These are phyloP conservation scores for Annulohypoxylon bovei DNA, from an alignment of 495 filamentous ascomycete species.

Conservation along the genomic window DNA sequence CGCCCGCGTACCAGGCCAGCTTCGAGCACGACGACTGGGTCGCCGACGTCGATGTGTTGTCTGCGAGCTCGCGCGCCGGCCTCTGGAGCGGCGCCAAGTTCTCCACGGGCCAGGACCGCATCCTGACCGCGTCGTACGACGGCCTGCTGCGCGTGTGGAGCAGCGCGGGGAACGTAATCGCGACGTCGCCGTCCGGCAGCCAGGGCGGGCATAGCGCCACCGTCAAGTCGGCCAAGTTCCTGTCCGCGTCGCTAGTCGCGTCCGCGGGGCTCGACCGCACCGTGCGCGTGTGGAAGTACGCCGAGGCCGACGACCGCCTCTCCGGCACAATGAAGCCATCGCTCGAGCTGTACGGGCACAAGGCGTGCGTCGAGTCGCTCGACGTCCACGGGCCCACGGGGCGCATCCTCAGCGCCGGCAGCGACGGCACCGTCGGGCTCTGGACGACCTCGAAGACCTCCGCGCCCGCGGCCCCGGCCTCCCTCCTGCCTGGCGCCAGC, in stretches of 20 bases:
- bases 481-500: slow-evolving; percentile 69
- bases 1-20: slow-evolving; percentile 82
- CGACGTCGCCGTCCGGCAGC: slow-evolving; percentile 69
- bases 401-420: slow-evolving; percentile 82
- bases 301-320: slow-evolving; percentile 67
- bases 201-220: slow-evolving; percentile 77
- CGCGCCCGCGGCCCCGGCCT: slow-evolving; percentile 73
- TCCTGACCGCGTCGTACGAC: slow-evolving; percentile 91
- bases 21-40: slow-evolving; percentile 99
- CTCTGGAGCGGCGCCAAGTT: slow-evolving; percentile 60
- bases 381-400: slow-evolving; percentile 79
- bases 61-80: slow-evolving; percentile 68
- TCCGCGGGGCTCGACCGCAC: slow-evolving; percentile 85
- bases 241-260: slow-evolving; percentile 77
- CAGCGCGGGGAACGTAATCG: slow-evolving; percentile 78
- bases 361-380: slow-evolving; percentile 74
- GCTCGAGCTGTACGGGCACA: slow-evolving; percentile 90
- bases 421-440: slow-evolving; percentile 81
- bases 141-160: slow-evolving; percentile 90
- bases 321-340: slow-evolving; percentile 73
- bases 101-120: slow-evolving; percentile 62
- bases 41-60: slow-evolving; percentile 86
- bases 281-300: slow-evolving; percentile 88
- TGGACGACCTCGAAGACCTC: slow-evolving; percentile 83
- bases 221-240: slow-evolving; percentile 82